Evolutionary conservation across 2,329 filamentous ascomycete genomes (phyloP).

Genomic region (Colletotrichum kahawae): DNA sequence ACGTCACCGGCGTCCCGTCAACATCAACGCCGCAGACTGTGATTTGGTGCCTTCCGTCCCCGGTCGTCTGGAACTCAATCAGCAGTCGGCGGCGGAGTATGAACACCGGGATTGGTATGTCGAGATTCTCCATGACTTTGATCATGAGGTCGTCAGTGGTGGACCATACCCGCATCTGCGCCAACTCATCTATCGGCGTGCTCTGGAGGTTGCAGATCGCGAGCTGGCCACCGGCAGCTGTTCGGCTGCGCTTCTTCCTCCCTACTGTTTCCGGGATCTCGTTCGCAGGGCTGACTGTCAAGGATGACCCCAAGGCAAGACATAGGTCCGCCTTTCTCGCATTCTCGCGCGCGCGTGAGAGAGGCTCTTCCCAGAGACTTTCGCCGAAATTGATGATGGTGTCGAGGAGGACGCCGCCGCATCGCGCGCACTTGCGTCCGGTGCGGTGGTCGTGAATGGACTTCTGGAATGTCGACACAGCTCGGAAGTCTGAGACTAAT

Average conservation of each 20-base stretch:
- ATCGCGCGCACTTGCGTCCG: constrained; percentile 45
- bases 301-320: constrained; percentile 49
- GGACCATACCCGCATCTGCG: constrained; percentile 37
- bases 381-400: constrained; percentile 53
- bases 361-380: constrained; percentile 31
- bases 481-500: constrained; percentile 44
- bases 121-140: constrained; percentile 43
- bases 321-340: constrained; percentile 48
- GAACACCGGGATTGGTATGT: constrained; percentile 40
- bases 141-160: constrained; percentile 44
- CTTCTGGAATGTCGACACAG: constrained; percentile 47
- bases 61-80: constrained; percentile 28
- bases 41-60: constrained; percentile 30
- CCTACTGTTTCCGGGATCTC: constrained; percentile 43
- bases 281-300: constrained; percentile 47
- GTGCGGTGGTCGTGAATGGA: constrained; percentile 50
- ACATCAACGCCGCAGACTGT: constrained; percentile 40
- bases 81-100: constrained; percentile 38
- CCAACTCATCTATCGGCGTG: constrained; percentile 42
- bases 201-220: constrained; percentile 52
- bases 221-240: constrained; percentile 30
- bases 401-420: constrained; percentile 42
- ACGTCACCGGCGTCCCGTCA: constrained; percentile 45
- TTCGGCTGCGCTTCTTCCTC: constrained; percentile 19
- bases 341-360: constrained; percentile 38